Percentiles rank a stretch among this genome's conserved stretches.
Conservation (phyloP, 2,329 filamentous ascomycete species). For the Ascochyta viciae-villosae region DNA sequence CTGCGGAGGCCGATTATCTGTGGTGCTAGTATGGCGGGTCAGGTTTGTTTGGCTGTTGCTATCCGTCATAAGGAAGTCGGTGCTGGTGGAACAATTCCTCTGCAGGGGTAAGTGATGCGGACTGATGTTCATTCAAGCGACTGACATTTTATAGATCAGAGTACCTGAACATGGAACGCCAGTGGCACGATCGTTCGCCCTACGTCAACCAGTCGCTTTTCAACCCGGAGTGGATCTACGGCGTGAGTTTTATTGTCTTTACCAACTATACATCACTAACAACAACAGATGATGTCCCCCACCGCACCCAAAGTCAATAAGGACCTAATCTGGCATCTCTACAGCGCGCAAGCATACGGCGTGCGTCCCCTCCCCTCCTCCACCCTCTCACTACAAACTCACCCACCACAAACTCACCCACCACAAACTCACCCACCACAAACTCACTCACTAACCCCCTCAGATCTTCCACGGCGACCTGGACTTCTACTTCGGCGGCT, state of each 20-base stretch:
- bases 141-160: conserved; percentile 37
- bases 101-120: conserved; percentile 49
- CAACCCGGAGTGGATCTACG: conserved; percentile 59
- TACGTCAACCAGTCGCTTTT: conserved; percentile 58
- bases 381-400: too few species aligned
- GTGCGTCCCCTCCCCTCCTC: conserved; percentile 19
- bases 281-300: conserved; percentile 53
- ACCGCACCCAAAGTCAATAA: conserved; percentile 55
- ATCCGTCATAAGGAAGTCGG: conserved; percentile 57
- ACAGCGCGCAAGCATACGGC: conserved; percentile 59
- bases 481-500: conserved; percentile 61
- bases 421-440: too few species aligned
- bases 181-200: conserved; percentile 56
- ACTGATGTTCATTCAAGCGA: conserved; percentile 15
- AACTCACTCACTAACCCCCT: not conserved
- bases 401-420: too few species aligned
- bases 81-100: conserved; percentile 55
- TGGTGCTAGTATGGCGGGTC: conserved; percentile 60
- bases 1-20: conserved; percentile 58
- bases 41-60: conserved; percentile 58
- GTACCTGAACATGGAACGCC: conserved; percentile 53
- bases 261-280: conserved; percentile 3
- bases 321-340: conserved; percentile 59
- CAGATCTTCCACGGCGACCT: conserved; percentile 60
- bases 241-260: conserved; percentile 28